phyloP scores from a whole-genome alignment of 2,329 filamentous ascomycete genomes.

The Beauveria pseudobassiana region DNA sequence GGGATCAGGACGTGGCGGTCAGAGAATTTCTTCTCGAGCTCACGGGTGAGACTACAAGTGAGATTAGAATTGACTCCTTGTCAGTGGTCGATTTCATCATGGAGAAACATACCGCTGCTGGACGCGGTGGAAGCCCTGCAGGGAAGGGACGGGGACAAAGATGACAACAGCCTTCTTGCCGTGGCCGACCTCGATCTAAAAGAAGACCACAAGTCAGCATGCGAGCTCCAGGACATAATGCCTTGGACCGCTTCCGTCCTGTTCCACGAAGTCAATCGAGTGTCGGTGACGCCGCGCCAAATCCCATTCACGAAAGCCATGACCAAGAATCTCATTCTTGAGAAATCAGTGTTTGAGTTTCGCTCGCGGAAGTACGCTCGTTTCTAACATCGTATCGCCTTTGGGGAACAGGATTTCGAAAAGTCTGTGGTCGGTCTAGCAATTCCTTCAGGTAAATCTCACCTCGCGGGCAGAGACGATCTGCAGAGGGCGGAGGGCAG shows the following conservation, averaged over 20 bases:
- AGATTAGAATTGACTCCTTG: conserved; percentile 17
- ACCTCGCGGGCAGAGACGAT: conserved; percentile 99
- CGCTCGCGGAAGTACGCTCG: conserved; percentile 8
- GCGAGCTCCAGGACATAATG: conserved; percentile 62
- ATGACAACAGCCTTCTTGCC: conserved; percentile 99
- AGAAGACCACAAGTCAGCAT: conserved; percentile 62
- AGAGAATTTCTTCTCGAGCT: conserved; percentile 99
- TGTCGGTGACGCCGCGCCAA: conserved; percentile 16
- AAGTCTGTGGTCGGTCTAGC: conserved; percentile 14
- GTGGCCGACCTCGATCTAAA: conserved; percentile 99
- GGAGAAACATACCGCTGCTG: conserved; percentile 77
- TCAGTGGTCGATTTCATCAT: not conserved
- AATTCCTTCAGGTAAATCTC: conserved; percentile 47
- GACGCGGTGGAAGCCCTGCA: conserved; percentile 97
- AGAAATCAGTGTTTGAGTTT: not conserved
- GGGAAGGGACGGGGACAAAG: conserved; percentile 99
- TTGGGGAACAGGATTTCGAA: conserved; percentile 39
- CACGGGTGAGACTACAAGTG: conserved; percentile 82
- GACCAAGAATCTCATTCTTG: not conserved
- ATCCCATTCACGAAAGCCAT: conserved; percentile 9
- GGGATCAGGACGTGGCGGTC: conserved; percentile 98
- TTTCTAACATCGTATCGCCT: conserved; percentile 16
- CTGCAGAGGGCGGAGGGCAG: conserved; percentile 92
- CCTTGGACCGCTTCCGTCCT: conserved; percentile 71
- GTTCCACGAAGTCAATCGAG: conserved; percentile 45